phyloP scores from a whole-genome alignment of 441 rosid genomes.

The Gossypium aridum region DNA sequence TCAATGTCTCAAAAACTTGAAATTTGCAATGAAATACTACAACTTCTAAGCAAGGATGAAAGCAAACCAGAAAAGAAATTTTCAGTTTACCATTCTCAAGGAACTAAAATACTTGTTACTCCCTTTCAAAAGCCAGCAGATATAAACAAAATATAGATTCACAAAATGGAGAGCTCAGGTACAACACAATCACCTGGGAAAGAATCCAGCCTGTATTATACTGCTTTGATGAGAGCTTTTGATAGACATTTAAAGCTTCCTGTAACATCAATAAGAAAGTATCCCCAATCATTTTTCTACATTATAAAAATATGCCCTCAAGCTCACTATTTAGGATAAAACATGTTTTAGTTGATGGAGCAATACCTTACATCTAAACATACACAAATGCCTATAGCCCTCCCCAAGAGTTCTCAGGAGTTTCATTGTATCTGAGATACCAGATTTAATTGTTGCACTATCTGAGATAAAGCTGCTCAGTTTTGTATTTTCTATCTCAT shows the following conservation, averaged over 20 bases:
- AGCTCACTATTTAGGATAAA: slow-evolving; percentile 2
- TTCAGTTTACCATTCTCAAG: neutral
- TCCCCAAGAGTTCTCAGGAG: slow-evolving; percentile 48
- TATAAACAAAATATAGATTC: neutral
- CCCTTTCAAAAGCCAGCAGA: neutral
- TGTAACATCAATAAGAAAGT: slow-evolving; percentile 21
- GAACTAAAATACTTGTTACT: neutral
- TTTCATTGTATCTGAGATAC: slow-evolving; percentile 34
- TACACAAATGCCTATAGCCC: slow-evolving; percentile 40
- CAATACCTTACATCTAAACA: slow-evolving; percentile 45
- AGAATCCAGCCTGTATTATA: slow-evolving; percentile 54
- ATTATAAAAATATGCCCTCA: neutral
- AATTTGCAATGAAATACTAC: neutral
- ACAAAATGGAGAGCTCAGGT: slow-evolving; percentile 2
- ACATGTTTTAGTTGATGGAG: neutral
- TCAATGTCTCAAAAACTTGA: neutral
- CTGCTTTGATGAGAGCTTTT: slow-evolving; percentile 42
- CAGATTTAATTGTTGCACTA: slow-evolving; percentile 26
- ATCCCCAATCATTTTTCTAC: neutral
- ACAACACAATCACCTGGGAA: slow-evolving; percentile 32
- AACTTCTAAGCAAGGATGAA: neutral
- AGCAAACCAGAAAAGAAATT: neutral
- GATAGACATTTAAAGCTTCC: slow-evolving; percentile 44
- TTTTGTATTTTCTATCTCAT: slow-evolving; percentile 20
- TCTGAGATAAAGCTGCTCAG: slow-evolving; percentile 21